These are phyloP conservation scores for Tolypocladium ovalisporum DNA, from an alignment of 2,329 filamentous ascomycete genomes.

Conservation along the genomic window DNA sequence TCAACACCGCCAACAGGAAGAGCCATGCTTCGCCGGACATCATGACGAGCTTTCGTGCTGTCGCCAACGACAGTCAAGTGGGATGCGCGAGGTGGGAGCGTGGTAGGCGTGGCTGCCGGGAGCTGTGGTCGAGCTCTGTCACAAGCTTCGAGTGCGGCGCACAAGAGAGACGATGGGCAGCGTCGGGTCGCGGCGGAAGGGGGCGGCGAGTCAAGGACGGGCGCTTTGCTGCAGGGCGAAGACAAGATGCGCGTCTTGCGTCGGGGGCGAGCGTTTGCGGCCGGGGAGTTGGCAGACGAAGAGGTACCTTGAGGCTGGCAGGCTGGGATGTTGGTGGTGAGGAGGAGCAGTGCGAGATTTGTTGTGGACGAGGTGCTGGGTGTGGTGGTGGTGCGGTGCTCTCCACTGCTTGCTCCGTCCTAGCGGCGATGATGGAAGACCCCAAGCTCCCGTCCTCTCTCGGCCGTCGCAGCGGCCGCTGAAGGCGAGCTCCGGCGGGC, in stretches of 20 bases:
- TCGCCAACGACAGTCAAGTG: conserved; percentile 10
- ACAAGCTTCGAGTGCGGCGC: conserved; percentile 9
- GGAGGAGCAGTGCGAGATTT: background rate
- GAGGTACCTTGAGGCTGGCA: background rate
- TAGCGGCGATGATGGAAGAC: background rate
- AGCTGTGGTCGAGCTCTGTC: conserved; percentile 15
- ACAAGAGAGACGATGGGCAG: background rate
- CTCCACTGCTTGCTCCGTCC: background rate
- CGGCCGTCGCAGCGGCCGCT: background rate
- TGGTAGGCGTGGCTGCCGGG: conserved; percentile 1
- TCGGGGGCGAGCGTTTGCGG: background rate
- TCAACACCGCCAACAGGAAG: conserved; percentile 93
- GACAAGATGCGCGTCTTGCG: background rate
- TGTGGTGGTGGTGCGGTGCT: background rate
- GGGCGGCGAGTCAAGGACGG: background rate
- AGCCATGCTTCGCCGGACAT: conserved; percentile 99
- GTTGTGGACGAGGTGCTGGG: background rate
- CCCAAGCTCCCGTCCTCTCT: background rate
- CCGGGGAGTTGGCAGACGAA: background rate
- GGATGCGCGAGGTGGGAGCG: conserved; percentile 3
- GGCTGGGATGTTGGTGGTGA: background rate
- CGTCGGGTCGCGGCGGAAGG: background rate
- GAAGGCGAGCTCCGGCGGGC: background rate
- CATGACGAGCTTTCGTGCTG: conserved; percentile 14
- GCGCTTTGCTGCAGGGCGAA: background rate